Base-by-base conservation (phyloP, 768 basidiomycete species). In the Pleurotus tuoliensis region DNA sequence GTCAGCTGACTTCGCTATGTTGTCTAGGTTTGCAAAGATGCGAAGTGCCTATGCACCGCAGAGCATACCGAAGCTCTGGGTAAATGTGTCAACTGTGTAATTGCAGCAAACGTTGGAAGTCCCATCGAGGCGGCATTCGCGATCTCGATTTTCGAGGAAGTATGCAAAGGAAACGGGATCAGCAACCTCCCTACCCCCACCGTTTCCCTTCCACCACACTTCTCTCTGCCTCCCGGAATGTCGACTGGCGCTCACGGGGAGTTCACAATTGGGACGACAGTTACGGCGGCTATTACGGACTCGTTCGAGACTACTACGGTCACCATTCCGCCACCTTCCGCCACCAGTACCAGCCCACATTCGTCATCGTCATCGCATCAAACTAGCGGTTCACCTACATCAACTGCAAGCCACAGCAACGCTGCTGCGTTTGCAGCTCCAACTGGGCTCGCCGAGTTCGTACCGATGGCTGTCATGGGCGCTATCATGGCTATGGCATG, bases 111-210 rank as follows among this genome's bases (percentile, higher is more conserved):
- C 20, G 37, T 53, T 24, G 51, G 51, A 16, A 53, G 51, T 11
- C 51, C 51, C 11, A 39, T 53, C 18, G 51, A 53, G 41, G 51
- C 51, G 0, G 20, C 51, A 16, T 53, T 53, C 51, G 51, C 38
- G 20, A 41, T 53, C 39, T 18, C 51, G 15, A 53, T 53, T 8
- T 53, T 53, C 22, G 51, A 53, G 22, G 51, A 53, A 20, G 51
- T 53, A 12, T 53, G 51, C 39, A 53, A 41, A 22, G 51, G 51
- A 5, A 53, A 53, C n/a, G 51, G 51, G 4, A 37, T 53, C n/a
- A 53, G 38, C 51, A 53, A 53, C 39, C 51, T 53, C 34, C 51
- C 51, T 8, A 53, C 51, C 3, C 51, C 51, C 8, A 53, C 51
- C 18, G 39, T 53, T 5, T 53, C 51, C 7, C 51, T 53, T 20